Percentiles rank a stretch among this genome's conserved stretches.
Evolutionary conservation across 2,329 filamentous ascomycete species (phyloP).

Genomic region (Exophiala phaeomuriformis): DNA sequence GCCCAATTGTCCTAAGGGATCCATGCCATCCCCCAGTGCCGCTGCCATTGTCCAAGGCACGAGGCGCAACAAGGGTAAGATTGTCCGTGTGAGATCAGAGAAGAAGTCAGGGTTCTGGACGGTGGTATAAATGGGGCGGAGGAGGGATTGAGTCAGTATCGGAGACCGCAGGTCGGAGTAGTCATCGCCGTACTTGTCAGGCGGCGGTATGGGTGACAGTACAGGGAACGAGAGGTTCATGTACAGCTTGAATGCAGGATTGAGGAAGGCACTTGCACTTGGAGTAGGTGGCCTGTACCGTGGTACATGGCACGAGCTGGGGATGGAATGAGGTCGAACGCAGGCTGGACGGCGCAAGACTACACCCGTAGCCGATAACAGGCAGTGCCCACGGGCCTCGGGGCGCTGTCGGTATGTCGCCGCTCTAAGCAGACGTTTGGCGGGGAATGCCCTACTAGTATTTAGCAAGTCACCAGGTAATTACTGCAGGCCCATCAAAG

Average conservation of each 20-base stretch:
- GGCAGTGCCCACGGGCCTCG: too few species aligned
- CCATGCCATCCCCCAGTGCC: constrained; percentile 19
- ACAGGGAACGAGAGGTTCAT: constrained; percentile 19
- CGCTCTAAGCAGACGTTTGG: too few species aligned
- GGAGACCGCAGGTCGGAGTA: constrained; percentile 16
- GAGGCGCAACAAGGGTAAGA: constrained; percentile 15
- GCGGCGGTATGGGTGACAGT: constrained; percentile 10
- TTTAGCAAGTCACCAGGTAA: too few species aligned
- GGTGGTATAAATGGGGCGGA: constrained; percentile 15
- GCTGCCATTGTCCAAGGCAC: constrained; percentile 21
- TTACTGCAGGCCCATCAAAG: too few species aligned
- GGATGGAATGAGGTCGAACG: constrained; percentile 13
- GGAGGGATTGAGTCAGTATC: constrained; percentile 16
- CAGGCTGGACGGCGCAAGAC: neutral
- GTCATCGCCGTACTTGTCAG: constrained; percentile 17
- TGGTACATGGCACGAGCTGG: neutral
- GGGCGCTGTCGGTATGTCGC: too few species aligned
- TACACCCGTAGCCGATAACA: neutral
- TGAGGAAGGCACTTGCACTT: neutral
- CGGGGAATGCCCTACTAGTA: too few species aligned
- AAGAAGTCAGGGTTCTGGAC: constrained; percentile 16
- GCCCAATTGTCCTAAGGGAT: constrained; percentile 36
- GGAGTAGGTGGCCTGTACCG: constrained; percentile 16
- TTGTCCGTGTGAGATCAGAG: constrained; percentile 12
- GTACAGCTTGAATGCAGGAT: neutral